Conservation (phyloP, 1,284 basidiomycete species). For the Garcileccinum viscosum region DNA sequence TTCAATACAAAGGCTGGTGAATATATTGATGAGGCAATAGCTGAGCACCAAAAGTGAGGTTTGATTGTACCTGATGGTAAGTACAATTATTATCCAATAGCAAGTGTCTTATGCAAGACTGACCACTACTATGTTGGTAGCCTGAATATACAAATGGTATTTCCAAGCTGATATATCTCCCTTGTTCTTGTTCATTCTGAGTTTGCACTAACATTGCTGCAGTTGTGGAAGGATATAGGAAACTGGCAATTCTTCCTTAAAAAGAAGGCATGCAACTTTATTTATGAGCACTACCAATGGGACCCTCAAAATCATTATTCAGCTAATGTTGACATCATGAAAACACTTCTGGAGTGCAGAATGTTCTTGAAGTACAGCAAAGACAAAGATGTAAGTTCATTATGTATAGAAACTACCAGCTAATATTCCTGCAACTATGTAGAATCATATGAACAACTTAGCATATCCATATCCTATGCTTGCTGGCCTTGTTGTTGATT, state of each 20-base stretch:
- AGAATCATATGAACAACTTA: background rate
- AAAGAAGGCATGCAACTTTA: background rate
- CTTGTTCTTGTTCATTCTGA: background rate
- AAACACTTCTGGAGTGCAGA: background rate
- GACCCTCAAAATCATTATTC: background rate
- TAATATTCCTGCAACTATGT: background rate
- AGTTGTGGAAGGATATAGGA: slow-evolving; percentile 2
- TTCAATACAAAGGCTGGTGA: background rate
- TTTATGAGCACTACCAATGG: slow-evolving; percentile 1
- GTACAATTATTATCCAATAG: no score
- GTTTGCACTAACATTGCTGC: background rate
- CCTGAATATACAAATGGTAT: background rate
- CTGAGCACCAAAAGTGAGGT: background rate
- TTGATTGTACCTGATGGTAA: background rate
- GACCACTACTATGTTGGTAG: background rate
- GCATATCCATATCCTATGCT: background rate
- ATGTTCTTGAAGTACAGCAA: background rate
- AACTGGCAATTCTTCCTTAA: background rate
- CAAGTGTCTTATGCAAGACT: background rate
- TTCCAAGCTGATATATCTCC: background rate
- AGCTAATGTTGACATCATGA: background rate
- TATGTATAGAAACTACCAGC: background rate
- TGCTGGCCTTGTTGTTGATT: background rate
- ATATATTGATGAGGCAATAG: background rate
- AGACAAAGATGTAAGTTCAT: background rate